These are phyloP conservation scores for Tetraselmis chui DNA, from an alignment of 139 green algal species.

Conservation along the genomic window DNA sequence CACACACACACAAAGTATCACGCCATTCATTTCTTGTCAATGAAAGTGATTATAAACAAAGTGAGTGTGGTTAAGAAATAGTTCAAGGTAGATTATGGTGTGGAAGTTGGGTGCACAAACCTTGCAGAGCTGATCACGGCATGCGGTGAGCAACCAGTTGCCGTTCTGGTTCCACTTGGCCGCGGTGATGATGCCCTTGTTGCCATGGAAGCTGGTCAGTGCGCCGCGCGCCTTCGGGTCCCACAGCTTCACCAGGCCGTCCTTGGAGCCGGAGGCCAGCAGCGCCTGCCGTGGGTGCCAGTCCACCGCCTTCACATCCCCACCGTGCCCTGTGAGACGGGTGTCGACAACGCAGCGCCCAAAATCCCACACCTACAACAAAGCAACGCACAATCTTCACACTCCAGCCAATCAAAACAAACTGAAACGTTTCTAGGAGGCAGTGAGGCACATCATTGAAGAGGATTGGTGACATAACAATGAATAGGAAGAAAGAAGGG, in stretches of 20 bases:
- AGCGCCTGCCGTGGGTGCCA: conserved; percentile 83
- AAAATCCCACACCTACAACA: conserved; percentile 69
- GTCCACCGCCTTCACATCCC: conserved; percentile 82
- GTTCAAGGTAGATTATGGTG: background rate
- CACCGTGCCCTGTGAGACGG: conserved; percentile 70
- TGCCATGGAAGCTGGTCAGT: conserved; percentile 70
- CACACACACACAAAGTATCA: no score
- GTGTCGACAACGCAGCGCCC: conserved; percentile 33
- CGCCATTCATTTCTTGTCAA: no score
- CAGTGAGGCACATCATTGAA: background rate
- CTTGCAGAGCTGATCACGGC: conserved; percentile 70
- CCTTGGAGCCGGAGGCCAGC: conserved; percentile 74
- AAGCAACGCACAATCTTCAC: background rate
- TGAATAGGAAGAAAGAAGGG: no score
- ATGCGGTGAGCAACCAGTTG: conserved; percentile 74
- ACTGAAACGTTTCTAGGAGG: background rate
- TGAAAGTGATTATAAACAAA: no score
- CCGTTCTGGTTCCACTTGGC: conserved; percentile 82
- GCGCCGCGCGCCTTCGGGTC: conserved; percentile 45
- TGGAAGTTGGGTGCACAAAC: no score
- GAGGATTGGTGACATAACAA: no score
- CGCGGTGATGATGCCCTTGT: conserved; percentile 68
- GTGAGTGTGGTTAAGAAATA: no score
- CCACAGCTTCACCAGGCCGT: conserved; percentile 90
- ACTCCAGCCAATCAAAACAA: background rate